Conservation (phyloP, 805 yeast species). For the Metschnikowia noctiluminum region DNA sequence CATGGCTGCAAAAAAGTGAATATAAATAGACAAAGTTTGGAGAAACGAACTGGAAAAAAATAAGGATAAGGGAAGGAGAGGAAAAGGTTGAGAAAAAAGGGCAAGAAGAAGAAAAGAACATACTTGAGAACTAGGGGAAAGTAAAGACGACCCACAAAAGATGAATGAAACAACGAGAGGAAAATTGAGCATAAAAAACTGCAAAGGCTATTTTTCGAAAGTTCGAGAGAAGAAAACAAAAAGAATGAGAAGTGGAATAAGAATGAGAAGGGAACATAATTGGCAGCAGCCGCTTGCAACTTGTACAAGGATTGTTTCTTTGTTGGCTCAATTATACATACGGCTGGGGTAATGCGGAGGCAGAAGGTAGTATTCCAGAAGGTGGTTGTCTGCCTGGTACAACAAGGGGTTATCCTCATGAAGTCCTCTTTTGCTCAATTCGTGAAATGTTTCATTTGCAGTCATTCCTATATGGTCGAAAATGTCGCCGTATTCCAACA, state of each 20-base stretch:
- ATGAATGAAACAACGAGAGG: background rate
- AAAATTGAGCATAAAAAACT: too few species aligned
- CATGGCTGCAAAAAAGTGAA: constrained; percentile 1
- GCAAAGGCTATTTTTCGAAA: too few species aligned
- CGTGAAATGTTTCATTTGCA: constrained; percentile 11
- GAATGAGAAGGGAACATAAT: background rate
- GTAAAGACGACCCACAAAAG: too few species aligned
- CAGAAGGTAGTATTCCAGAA: constrained; percentile 25
- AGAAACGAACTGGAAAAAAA: too few species aligned
- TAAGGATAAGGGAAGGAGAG: too few species aligned
- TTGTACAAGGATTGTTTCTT: too few species aligned
- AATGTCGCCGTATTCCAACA: constrained; percentile 15
- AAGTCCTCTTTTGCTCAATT: constrained; percentile 19
- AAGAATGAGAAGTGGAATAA: background rate
- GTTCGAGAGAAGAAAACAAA: too few species aligned
- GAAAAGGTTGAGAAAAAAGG: too few species aligned
- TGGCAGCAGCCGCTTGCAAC: too few species aligned
- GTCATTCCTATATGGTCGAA: constrained; percentile 7
- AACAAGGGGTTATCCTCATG: constrained; percentile 34
- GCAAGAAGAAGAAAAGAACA: too few species aligned
- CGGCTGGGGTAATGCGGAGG: constrained; percentile 37
- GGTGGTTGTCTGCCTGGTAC: constrained; percentile 26
- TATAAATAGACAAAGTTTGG: too few species aligned
- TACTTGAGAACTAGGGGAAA: too few species aligned
- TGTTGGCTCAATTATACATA: constrained; percentile 18